Base-by-base conservation (phyloP, 352 stramenopile genomes). In the Elongisporangium prolatum region DNA sequence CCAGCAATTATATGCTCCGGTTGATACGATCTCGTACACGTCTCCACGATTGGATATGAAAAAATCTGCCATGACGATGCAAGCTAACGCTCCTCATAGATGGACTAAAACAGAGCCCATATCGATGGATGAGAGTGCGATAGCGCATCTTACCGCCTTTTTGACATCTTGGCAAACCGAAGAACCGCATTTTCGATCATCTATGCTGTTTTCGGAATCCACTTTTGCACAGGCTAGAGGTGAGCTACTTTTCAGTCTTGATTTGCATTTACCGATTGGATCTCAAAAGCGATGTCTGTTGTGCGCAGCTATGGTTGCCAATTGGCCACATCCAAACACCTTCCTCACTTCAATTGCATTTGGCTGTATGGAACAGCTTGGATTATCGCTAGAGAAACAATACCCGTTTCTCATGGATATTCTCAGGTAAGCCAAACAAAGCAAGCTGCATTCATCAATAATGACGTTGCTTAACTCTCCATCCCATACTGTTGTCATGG, bases 141-240 rank as follows among this genome's bases (percentile, higher is more conserved):
- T 44, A 16, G 34, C 34, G 9, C 34, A 44, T 44, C 34, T 44
- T 44, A 44, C 34, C 34, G 34, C 34, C 11, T 90, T 54, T 60
- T 90, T 18, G 63, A 76, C 17, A 67, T 72, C 20, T 88, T 44
- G 77, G 77, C 60, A 76, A 14, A 64, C 68, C 21, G 74, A 85
- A 51, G 69, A 83, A 52, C 47, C 52, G 6, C 64, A 55, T 14
- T 90, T 88, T 38, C 77, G 77, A n/a, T 90, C 80, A 0, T 65
- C 74, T 22, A 65, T 77, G 16, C 59, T 90, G 1, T 88, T 86
- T 54, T 86, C 74, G 17, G 80, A 90, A 57, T 71, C 78, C 4
- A 75, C 68, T 3, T 87, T 87, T 47, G 70, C 71, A 2, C 77
- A 87, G 20, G 76, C 76, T 1, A 84, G 83, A 78, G 71, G 77